These are phyloP conservation scores for Cotoneaster glaucophyllus DNA, from an alignment of 306 rosid species.

Conservation along the genomic window DNA sequence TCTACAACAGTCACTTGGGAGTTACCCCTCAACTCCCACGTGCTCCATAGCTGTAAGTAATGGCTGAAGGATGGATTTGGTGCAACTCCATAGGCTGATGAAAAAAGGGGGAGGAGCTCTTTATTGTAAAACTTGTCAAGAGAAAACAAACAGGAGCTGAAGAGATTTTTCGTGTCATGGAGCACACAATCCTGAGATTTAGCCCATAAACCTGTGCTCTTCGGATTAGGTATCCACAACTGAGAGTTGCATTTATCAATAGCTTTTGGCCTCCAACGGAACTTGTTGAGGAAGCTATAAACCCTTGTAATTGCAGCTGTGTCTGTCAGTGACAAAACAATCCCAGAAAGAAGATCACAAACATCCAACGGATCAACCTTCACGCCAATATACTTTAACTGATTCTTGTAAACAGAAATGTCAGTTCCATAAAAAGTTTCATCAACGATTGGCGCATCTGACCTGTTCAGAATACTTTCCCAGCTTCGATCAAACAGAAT, in stretches of 20 bases:
- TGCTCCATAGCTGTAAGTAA: constrained; percentile 17
- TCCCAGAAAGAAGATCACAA: constrained; percentile 6
- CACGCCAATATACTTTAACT: constrained; percentile 8
- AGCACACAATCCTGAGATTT: constrained; percentile 6
- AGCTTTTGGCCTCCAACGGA: background rate
- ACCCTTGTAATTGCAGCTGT: background rate
- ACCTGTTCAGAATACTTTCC: constrained; percentile 13
- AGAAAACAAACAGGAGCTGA: background rate
- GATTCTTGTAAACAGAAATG: background rate
- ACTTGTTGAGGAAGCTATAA: constrained; percentile 11
- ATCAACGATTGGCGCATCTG: constrained; percentile 14
- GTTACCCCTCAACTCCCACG: background rate
- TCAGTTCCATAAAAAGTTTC: background rate
- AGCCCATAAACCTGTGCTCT: constrained; percentile 10
- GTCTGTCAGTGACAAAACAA: background rate
- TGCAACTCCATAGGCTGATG: constrained; percentile 13
- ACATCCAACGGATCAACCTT: constrained; percentile 15
- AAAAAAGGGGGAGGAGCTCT: constrained; percentile 15
- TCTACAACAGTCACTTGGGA: background rate
- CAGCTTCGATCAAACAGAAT: constrained; percentile 16
- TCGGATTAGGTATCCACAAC: constrained; percentile 11
- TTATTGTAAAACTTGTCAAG: constrained; percentile 10
- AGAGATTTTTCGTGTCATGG: constrained; percentile 5
- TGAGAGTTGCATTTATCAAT: background rate
- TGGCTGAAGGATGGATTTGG: constrained; percentile 8